Evolutionary conservation across 2,329 filamentous ascomycete genomes (phyloP).

Genomic region (Talaromyces albobiverticillius): DNA sequence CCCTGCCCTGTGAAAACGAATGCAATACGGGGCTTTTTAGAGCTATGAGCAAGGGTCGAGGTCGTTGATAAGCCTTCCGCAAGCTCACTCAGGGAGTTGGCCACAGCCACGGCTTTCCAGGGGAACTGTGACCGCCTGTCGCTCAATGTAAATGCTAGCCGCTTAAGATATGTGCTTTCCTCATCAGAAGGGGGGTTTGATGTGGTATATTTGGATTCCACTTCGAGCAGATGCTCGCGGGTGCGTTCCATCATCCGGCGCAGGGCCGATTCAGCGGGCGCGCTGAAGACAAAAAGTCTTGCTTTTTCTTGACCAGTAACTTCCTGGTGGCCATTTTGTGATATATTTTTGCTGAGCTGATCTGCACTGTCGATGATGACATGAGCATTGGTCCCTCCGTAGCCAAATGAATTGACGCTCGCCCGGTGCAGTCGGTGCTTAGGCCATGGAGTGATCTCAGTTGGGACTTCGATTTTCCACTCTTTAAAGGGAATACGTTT

Average conservation of each 20-base stretch:
- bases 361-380: constrained; percentile 19
- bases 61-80: not conserved
- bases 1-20: constrained; percentile 38
- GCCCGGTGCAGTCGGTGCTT: constrained; percentile 17
- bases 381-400: constrained; percentile 37
- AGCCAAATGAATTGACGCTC: constrained; percentile 46
- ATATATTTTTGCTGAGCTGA: not conserved
- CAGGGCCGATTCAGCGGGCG: not conserved
- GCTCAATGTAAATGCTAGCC: constrained; percentile 1
- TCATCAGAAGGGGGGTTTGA: not conserved
- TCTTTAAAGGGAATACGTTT: constrained; percentile 23
- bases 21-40: constrained; percentile 13
- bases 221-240: not conserved
- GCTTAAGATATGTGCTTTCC: not conserved
- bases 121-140: constrained; percentile 1
- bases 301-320: not conserved
- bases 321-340: no score
- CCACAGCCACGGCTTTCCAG: not conserved
- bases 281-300: constrained; percentile 3
- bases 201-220: not conserved
- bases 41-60: no score
- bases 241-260: not conserved
- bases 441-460: constrained; percentile 16
- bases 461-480: constrained; percentile 22
- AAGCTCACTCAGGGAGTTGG: not conserved